Base-by-base conservation (phyloP, 2,329 filamentous ascomycete genomes). In the Phaeoacremonium minimum region DNA sequence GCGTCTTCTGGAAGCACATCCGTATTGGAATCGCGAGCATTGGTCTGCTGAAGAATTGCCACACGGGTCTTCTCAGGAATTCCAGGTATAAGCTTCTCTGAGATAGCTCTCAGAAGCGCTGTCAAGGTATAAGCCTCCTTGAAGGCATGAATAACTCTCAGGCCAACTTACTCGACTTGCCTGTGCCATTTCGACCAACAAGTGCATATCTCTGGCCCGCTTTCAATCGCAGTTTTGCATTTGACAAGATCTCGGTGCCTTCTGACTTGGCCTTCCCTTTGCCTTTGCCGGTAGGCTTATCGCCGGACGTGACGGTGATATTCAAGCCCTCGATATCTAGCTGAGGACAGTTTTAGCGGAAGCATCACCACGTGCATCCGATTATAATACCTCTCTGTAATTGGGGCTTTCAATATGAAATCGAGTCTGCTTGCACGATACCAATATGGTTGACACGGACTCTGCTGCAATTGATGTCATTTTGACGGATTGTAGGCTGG, bases 181-280 rank as follows among this genome's bases (percentile, higher is more conserved):
- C 88, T 3, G 81, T 84, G 1, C 87, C 87, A 59, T 94, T 94
- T 6, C 85, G 73, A 0, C 87, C 88, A 15, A 91, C 69, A 2
- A 94, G 66, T 0, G 86, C 87, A 66, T 94, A 94, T 42, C 85
- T 73, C 31, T 80, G 70, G 0, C 85, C 83, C 33, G 80, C 76
- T 46, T 91, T 86, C 4, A 94, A 63, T 16, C 80, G 76, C 22
- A 94, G 61, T 38, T 80, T 80, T 2, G 83, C 84, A 55, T 84
- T 77, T 8, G 67, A 68, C 4, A 94, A 67, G 6, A 94, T 75
- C 55, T 93, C 87, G n/a, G 71, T 60, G 8, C 71, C 72, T 4
- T 69, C 64, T 43, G 50, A 57, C 50, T 75, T 82, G 18, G 62
- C 63, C 52, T 79, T 80, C 36, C 58, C 54, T 43, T 73, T 68